Evolutionary conservation across 2,329 filamentous ascomycete species (phyloP), one percentile per base, ranked within the genome.

Genomic region (Davidsoniella eucalypti): DNA sequence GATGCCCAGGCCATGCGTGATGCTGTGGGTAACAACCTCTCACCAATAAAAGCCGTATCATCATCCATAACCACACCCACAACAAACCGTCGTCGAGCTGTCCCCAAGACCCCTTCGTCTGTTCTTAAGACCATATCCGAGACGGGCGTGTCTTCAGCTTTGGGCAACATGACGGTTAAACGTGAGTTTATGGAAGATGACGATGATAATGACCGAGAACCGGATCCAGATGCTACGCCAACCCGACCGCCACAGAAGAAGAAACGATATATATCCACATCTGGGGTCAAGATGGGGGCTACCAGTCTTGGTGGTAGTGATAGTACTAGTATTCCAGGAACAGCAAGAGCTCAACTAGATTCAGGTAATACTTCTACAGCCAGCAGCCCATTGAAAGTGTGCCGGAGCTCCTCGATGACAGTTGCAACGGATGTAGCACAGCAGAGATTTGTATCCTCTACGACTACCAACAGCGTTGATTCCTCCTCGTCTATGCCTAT

Each of bases 1-100:
- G 66, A 75, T 26, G 75, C 70, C 26, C 68, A 72, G 38, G 61
- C 61, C 2, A 67, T 78, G 42, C 64, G 66, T 40, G 57, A 63
- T 2, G 68, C 69, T 2, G 65, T 68, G n/a, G 61, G 64, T 18
- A 59, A 62, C 1, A 70, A 69, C 23, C 62, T 67, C 41, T 67
- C 73, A 56, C 70, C 75, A 0, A 62, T 69, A 10, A 61, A 57
- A 42, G 65, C 64, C 18, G 59, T 72, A 21, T 57, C 57, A 38
- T 49, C 52, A 44, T 38, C 56, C 23, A 39, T 55, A 25, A 54
- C 41, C 25, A 52, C 56, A 5, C 46, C 56, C 2, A 52, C 57
- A 4, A 57, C 50, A 39, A 55, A 50, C 25, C 47, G 54, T 7
- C 50, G 51, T 4, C 48, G 44, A 14, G 37, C 50, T 2, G 38